Base-by-base conservation (phyloP, 768 basidiomycete species). In the Plicaturopsis crispa region DNA sequence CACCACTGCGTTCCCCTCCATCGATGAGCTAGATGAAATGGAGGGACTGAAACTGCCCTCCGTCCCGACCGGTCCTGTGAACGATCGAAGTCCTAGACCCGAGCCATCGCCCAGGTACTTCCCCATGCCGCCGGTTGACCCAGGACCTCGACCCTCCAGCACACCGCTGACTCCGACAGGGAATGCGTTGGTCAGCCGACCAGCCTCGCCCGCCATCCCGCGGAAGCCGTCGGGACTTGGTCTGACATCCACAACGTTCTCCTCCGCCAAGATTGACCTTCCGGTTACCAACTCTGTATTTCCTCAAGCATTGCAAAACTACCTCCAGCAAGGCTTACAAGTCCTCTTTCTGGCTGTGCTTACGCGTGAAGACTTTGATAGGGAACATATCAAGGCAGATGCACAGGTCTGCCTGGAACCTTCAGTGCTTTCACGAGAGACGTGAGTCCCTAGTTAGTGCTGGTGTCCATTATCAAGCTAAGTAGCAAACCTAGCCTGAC, bases 401-500 rank as follows among this genome's bases (percentile, higher is more conserved):
- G 73, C 81, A 5, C 70, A 84, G 2, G 79, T 91, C 1, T 93
- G 90, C 59, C 68, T 96, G 16, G 92, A 97, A 58, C 90, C 92
- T 5, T 71, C 71, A 1, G 75, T 94, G 4, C 67, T 90, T 16
- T 49, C 69, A 40, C 72, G 88, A 33, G 62, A 75, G 44, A 75
- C 71, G 88, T 90, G 56, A 60, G 78, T 66, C 20, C 30, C 30
- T 36, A 12, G 33, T 31, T 36, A 28, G n/a, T 18, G 11, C 17
- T 40, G 44, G 33, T 7, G 21, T 36, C 35, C 26, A 30, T 19
- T 14, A 11, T 17, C 8, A 40, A 30, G 22, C 38, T 49, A 49
- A 28, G 50, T 41, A 31, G 37, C 35, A 24, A 24, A 35, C 30
- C 7, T 49, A 94, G 90, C 31, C 65, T 90, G 42, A 77, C 72